Evolutionary conservation across 495 filamentous ascomycete species (phyloP), one percentile per base, ranked within the genome.

Genomic region (Penicillium antarcticum): DNA sequence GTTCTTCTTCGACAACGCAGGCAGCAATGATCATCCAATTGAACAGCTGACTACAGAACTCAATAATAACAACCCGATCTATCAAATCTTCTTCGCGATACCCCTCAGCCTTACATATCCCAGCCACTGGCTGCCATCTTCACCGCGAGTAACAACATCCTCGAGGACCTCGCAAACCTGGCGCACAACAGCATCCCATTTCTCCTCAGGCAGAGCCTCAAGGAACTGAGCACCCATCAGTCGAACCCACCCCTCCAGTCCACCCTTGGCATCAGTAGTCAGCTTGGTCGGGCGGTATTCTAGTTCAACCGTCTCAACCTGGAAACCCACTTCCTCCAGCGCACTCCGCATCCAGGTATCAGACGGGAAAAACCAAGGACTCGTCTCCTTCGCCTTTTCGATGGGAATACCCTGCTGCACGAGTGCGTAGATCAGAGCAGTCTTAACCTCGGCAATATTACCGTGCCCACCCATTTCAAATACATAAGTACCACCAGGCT

Each of bases 401-500:
- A 85, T 41, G 0, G 78, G 66, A 1, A 87, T 56, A 0, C 85
- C 77, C 1, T 79, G 71, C 21, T 72, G 73, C 3, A 86, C 62
- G 0, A 83, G 51, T 8, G 75, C 76, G 0, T 67, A 63, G 0
- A 84, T 65, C 2, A 89, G 58, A 4, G 83, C 82, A 0, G 81
- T 68, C 21, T 80, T 78, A 16, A 88, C 72, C 61, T 91, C 88
- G 0, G 72, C 70, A 0, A 88, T 72, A 58, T 90, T 91, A 5
- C 88, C 88, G 26, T 79, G 70, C 0, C 82, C 88, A 48, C 88
- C 88, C 78, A 86, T 82, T 57, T 92, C 88, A 52, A 89, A 89
- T 7, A 81, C 80, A 44, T 90, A 84, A 0, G 42, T 51, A 0
- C 87, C 88, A 8, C 76, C 77, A 0, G 82, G 78, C 11, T 67